Evolutionary conservation across 495 filamentous ascomycete species (phyloP), one percentile per base, ranked within the genome.

Genomic region (Aspergillus coremiiformis): DNA sequence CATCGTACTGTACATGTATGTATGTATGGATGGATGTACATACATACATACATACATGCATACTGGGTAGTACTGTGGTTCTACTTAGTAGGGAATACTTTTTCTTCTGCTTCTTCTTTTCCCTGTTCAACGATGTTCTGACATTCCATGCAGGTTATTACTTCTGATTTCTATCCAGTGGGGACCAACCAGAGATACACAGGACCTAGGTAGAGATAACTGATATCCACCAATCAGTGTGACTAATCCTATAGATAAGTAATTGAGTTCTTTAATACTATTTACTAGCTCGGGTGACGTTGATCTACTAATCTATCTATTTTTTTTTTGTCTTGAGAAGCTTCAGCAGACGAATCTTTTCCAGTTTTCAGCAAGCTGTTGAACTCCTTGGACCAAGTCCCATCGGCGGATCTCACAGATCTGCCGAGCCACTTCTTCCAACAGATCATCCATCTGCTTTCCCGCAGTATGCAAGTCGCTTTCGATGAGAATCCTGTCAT

Each of bases 391-490:
- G 22, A 82, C 71, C 54, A 96, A 69, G 7, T 66, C 65, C 90
- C 93, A 96, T 12, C 81, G 84, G 46, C 89, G 92, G 26, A 94
- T 68, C 37, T 77, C 60, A 62, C 91, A 95, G 1, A 97, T 75
- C 56, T 75, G 78, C 49, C 85, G 70, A 39, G 83, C 78, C 39
- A 89, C 83, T 19, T 88, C 76, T 65, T 93, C 88, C 14, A 98
- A 66, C 37, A 79, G 63, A 2, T 72, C 64, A 66, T 97, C 94
- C 87, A 97, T 95, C 52, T 79, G 67, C 7, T 80, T 76, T 5
- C 93, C 93, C 5, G 93, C 94, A 14, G 70, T 81, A 63, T 97
- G 92, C 39, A 95, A 63, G 66, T 98, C 93, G 65, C 90, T 96
- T 67, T 98, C 93, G 5, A 91, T 74, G 15, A 98, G 76, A 10